Evolutionary conservation across 2,329 filamentous ascomycete species (phyloP).

Genomic region (Penicillium sp.): DNA sequence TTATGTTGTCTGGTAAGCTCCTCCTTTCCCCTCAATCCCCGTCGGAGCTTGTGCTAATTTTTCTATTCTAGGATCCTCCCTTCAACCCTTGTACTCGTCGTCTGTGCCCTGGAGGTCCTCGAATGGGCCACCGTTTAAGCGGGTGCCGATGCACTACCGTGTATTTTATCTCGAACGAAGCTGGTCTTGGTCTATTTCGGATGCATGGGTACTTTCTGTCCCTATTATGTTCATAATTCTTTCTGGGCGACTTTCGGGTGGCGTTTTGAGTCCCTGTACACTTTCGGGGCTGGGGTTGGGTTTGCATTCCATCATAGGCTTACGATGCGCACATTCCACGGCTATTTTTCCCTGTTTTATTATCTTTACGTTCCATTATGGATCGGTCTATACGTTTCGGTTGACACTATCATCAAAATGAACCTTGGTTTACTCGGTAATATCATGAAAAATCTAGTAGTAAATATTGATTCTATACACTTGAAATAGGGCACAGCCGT

Average conservation of each 20-base stretch:
- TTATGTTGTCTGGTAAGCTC: conserved; percentile 84
- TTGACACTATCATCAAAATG: background rate
- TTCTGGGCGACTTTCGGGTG: background rate
- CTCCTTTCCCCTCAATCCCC: background rate
- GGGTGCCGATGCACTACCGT: conserved; percentile 1
- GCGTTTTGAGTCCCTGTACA: background rate
- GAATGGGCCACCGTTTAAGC: conserved; percentile 70
- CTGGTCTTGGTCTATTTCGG: conserved; percentile 3
- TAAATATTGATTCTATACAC: background rate
- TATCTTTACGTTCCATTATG: background rate
- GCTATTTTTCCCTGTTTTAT: background rate
- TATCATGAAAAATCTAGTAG: too few relatives aligned
- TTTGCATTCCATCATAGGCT: background rate
- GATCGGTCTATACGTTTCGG: conserved; percentile 1
- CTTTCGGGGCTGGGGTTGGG: background rate
- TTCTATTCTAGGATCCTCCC: conserved; percentile 74
- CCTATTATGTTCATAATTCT: background rate
- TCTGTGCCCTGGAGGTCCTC: conserved; percentile 88
- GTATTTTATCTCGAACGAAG: conserved; percentile 1
- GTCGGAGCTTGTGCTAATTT: conserved; percentile 9
- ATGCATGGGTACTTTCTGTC: background rate
- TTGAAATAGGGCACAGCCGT: conserved; percentile 2
- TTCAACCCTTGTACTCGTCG: conserved; percentile 85
- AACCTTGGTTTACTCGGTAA: background rate
- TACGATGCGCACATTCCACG: background rate